Evolutionary conservation across 1,139 yeast species (phyloP), one percentile per base, ranked within the genome.

Genomic region (Taiozyma sp.): DNA sequence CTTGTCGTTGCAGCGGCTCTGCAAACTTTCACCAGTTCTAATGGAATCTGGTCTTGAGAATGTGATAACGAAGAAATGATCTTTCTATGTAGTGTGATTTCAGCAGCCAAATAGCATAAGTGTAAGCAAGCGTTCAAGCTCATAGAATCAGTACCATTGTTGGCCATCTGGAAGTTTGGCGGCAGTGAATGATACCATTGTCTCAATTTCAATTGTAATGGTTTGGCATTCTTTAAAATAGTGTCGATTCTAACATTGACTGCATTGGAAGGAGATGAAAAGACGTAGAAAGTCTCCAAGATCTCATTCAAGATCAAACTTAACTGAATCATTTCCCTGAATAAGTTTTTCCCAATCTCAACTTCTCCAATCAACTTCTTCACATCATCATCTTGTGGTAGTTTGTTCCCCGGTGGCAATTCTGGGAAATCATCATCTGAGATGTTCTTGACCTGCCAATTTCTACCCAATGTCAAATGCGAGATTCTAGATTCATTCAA

Each of bases 131-230:
- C 96, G 66, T 85, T 86, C 6, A 81, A 74, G 52, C 83, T 81
- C 9, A 55, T 35, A 16, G 48, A 43, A n/a, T 51, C 55, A n/a
- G 53, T 45, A 3, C 39, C 30, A 3, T 46, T 46, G 5, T 53
- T 30, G 0, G 50, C 13, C 52, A 87, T 84, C 51, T 84, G 89
- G 40, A 89, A 69, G 51, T 78, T 80, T 4, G 74, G 69, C 0
- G 97, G 96, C 44, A 91, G 72, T 0, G 86, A 77, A 56, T 85
- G 93, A 64, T 88, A 88, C 97, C 97, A 91, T 50, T 83, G 79
- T 53, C 96, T 75, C 48, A 91, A 71, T 56, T 78, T 77, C 54
- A 90, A 70, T 64, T 91, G 97, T 45, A 90, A 69, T 0, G 98
- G 97, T 64, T 91, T 91, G 4, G 96, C 97, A 30, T 77, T 64